Evolutionary conservation across 768 basidiomycete genomes (phyloP).

Genomic region (Sistotremastrum suecicum): DNA sequence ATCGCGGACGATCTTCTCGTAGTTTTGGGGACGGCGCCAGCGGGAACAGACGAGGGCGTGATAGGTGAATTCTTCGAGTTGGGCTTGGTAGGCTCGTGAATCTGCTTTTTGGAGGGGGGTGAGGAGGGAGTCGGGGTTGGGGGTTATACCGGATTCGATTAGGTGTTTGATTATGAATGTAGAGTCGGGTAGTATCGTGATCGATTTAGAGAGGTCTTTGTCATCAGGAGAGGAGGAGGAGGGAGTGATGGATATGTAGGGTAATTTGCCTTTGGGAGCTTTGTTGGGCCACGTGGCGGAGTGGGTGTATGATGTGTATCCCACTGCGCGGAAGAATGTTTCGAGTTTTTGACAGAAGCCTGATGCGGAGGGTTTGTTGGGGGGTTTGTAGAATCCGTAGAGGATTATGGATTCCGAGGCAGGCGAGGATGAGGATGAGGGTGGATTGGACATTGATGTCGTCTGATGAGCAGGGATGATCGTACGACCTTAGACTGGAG

Average conservation of each 20-base stretch:
- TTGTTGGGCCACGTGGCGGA: slow-evolving; percentile 13
- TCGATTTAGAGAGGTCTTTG: slow-evolving; percentile 1
- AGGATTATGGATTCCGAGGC: slow-evolving; percentile 8
- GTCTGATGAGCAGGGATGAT: slow-evolving; percentile 1
- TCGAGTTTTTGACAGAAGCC: slow-evolving; percentile 23
- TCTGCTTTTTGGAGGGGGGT: slow-evolving; percentile 16
- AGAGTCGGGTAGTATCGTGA: slow-evolving; percentile 15
- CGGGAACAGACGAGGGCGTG: slow-evolving; percentile 15
- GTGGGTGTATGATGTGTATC: slow-evolving; percentile 15
- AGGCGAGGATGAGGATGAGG: slow-evolving; percentile 33
- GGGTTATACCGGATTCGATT: slow-evolving; percentile 12
- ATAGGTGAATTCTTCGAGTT: slow-evolving; percentile 18
- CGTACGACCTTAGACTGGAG: not conserved
- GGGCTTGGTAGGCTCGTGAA: slow-evolving; percentile 21
- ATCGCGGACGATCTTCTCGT: slow-evolving; percentile 6
- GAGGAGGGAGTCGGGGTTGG: slow-evolving; percentile 16
- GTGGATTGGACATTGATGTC: slow-evolving; percentile 38
- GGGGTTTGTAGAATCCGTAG: slow-evolving; percentile 13
- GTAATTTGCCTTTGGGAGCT: slow-evolving; percentile 20
- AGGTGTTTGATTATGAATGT: slow-evolving; percentile 21
- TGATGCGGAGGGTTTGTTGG: slow-evolving; percentile 12
- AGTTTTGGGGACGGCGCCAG: slow-evolving; percentile 19
- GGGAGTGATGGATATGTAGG: slow-evolving; percentile 17
- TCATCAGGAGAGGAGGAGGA: slow-evolving; percentile 14
- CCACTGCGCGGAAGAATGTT: slow-evolving; percentile 15